phyloP scores from a whole-genome alignment of 1,139 yeast genomes.

The Hanseniaspora uvarum region DNA sequence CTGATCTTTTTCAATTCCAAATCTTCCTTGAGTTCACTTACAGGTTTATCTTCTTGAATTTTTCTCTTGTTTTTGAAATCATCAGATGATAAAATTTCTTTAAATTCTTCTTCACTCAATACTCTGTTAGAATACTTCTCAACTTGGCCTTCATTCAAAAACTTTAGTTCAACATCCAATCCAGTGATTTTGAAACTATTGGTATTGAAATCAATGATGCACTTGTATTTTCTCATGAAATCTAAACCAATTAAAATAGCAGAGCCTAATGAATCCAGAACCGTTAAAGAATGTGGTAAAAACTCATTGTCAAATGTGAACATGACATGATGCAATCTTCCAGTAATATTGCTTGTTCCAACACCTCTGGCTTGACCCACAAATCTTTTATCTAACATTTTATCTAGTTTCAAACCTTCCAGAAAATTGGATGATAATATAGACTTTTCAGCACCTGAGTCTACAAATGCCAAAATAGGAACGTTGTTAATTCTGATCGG shows the following conservation, averaged over 20 bases:
- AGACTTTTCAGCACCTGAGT: slow-evolving; percentile 90
- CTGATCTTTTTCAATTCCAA: neutral
- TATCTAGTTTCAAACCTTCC: slow-evolving; percentile 55
- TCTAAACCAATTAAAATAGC: slow-evolving; percentile 41
- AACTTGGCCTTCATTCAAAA: slow-evolving; percentile 47
- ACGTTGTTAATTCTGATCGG: slow-evolving; percentile 67
- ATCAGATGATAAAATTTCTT: slow-evolving; percentile 2
- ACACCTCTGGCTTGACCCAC: slow-evolving; percentile 83
- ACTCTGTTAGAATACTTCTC: slow-evolving; percentile 45
- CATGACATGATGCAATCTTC: slow-evolving; percentile 83
- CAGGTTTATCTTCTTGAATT: neutral
- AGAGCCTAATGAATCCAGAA: slow-evolving; percentile 67
- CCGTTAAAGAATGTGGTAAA: slow-evolving; percentile 73
- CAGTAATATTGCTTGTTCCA: slow-evolving; percentile 68
- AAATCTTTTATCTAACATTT: slow-evolving; percentile 72
- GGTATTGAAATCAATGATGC: slow-evolving; percentile 60
- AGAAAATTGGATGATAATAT: slow-evolving; percentile 72
- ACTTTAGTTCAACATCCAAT: slow-evolving; percentile 49
- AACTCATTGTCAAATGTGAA: slow-evolving; percentile 58
- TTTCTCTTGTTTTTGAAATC: slow-evolving; percentile 25
- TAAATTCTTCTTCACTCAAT: slow-evolving; percentile 2
- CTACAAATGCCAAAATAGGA: slow-evolving; percentile 84
- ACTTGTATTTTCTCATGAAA: slow-evolving; percentile 80
- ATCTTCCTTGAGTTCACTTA: neutral
- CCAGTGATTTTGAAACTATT: slow-evolving; percentile 61